Base-by-base conservation (phyloP, 345 rosid genomes). In the Salix arbutifolia region DNA sequence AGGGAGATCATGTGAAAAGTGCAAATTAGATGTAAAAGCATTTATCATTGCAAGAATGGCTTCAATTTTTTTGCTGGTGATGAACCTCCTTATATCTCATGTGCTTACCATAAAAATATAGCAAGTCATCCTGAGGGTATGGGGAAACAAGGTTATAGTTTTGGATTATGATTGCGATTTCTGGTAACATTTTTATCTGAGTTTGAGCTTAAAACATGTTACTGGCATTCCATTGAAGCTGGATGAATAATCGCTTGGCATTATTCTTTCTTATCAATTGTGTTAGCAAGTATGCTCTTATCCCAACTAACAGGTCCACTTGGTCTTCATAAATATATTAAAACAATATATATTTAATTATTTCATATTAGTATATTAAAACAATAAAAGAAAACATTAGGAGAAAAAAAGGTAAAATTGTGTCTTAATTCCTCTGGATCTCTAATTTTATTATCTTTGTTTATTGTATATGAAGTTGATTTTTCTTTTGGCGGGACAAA, bases 1-100 rank as follows among this genome's bases (percentile, higher is more conserved):
- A 88, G 26, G 81, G 80, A 71, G 81, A 83, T 67, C 56, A 76
- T 53, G 79, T 35, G 10, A 37, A 21, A 50, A 35, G n/a, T 12
- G 70, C 12, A 48, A 65, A 50, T 69, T 50, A 71, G 60, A 30
- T 38, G 5, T 65, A 7, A 11, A 28, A 14, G 8, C 8, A 14
- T 31, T 61, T n/a, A 30, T 4, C 23, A 19, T 23, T 70, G 37
- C 14, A 8, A 19, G 9, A 44, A 46, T 21, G 12, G 53, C 74
- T 62, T 44, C 58, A 9, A 33, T 40, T 6, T 4, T 65, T 64
- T n/a, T 21, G 31, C 8, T 31, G 30, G 25, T 31, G 30, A 14
- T 17, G 26, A 28, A 13, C 31, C 21, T 11, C 23, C 0, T 14
- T 8, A 4, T 44, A 33, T 72, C 9, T 69, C 19, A 11, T 10